Evolutionary conservation across 2,329 filamentous ascomycete genomes (phyloP).

Genomic region (Pseudodiploospora longispora): DNA sequence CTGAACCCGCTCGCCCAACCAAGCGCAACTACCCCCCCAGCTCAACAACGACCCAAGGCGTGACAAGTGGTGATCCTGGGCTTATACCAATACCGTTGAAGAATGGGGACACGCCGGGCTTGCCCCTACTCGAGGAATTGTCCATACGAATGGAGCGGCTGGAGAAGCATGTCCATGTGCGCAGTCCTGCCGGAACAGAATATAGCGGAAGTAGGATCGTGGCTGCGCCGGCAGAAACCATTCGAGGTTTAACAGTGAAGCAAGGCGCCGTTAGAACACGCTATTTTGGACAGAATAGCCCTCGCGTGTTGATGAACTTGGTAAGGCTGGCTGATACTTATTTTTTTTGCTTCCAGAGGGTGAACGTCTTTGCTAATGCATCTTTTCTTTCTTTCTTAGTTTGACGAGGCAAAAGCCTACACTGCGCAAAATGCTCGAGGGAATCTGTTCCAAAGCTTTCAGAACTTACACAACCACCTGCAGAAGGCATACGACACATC

Average conservation of each 20-base stretch:
- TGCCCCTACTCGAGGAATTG: conserved; percentile 38
- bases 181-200: conserved; percentile 32
- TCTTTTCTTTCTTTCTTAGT: conserved; percentile 25
- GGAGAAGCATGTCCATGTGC: conserved; percentile 40
- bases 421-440: conserved; percentile 30
- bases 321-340: conserved; percentile 24
- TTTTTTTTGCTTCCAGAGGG: conserved; percentile 1
- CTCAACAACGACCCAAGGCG: conserved; percentile 14
- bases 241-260: conserved; percentile 43
- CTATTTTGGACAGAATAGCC: conserved; percentile 45
- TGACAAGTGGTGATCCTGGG: conserved; percentile 16
- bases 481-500: conserved; percentile 39
- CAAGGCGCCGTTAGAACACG: conserved; percentile 37
- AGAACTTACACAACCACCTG: conserved; percentile 39
- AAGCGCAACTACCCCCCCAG: conserved; percentile 30
- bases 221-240: conserved; percentile 34
- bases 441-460: conserved; percentile 37
- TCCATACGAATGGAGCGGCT: conserved; percentile 43
- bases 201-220: conserved; percentile 22
- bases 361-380: background rate
- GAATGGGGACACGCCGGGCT: conserved; percentile 23
- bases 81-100: conserved; percentile 16
- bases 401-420: conserved; percentile 46
- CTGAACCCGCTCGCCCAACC: conserved; percentile 23
- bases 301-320: conserved; percentile 45